These are phyloP conservation scores for Fragosphaeria purpurea DNA, from an alignment of 2,329 filamentous ascomycete species.

Conservation along the genomic window DNA sequence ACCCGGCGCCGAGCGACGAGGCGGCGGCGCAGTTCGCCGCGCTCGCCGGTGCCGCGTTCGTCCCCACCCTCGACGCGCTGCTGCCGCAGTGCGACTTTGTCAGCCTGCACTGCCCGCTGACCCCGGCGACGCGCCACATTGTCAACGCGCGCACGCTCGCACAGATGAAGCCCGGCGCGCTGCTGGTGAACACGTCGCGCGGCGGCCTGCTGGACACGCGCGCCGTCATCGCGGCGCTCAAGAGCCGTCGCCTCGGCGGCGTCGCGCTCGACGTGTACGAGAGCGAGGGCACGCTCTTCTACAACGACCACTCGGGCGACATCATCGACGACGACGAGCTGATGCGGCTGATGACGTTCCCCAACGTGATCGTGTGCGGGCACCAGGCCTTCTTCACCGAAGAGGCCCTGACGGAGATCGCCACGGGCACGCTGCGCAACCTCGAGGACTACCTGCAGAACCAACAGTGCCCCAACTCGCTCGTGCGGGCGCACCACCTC, in stretches of 20 bases:
- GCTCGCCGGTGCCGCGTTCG: conserved; percentile 25
- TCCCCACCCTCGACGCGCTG: conserved; percentile 37
- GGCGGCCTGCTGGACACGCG: conserved; percentile 53
- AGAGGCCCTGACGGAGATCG: conserved; percentile 55
- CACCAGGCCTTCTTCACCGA: conserved; percentile 62
- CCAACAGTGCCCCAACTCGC: conserved; percentile 26
- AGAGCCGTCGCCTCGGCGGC: conserved; percentile 48
- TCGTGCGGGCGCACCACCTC: conserved; percentile 19
- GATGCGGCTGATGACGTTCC: conserved; percentile 58
- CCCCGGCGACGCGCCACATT: conserved; percentile 47
- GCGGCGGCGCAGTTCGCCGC: conserved; percentile 40
- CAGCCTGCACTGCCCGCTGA: conserved; percentile 57
- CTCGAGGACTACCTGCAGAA: conserved; percentile 33
- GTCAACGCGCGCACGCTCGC: conserved; percentile 44
- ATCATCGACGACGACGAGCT: conserved; percentile 58
- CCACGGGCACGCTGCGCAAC: conserved; percentile 49
- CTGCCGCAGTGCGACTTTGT: conserved; percentile 50
- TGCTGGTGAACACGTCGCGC: conserved; percentile 59
- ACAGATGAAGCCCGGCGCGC: conserved; percentile 47
- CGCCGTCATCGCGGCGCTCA: conserved; percentile 50
- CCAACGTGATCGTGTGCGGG: conserved; percentile 55
- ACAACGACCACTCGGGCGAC: conserved; percentile 53
- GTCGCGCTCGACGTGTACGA: conserved; percentile 62
- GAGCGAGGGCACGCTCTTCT: conserved; percentile 52
- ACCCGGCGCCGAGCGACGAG: conserved; percentile 36